A percentile compares a stretch with the other conserved stretches of the same genome.
These are phyloP conservation scores for Pleurotus platypus DNA, from an alignment of 768 basidiomycete genomes.

Conservation along the genomic window DNA sequence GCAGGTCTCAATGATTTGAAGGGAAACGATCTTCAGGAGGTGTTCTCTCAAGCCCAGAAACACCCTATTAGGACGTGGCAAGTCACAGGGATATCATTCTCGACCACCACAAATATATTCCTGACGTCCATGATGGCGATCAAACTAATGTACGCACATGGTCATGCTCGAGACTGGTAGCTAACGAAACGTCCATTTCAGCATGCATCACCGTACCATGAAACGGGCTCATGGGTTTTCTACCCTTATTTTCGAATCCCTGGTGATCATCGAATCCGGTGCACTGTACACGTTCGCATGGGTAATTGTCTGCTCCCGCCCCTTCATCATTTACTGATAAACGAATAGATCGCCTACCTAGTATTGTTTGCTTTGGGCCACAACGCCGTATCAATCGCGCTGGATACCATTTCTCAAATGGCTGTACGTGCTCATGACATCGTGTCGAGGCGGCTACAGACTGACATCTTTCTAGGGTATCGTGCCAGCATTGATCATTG, in stretches of 20 bases:
- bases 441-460: background rate
- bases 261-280: conserved; percentile 4
- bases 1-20: background rate
- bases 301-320: background rate
- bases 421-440: background rate
- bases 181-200: background rate
- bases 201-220: conserved; percentile 6
- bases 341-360: background rate
- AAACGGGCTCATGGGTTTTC: conserved; percentile 5
- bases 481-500: conserved; percentile 5
- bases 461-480: background rate
- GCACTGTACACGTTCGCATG: conserved; percentile 2
- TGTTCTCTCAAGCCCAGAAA: conserved; percentile 1
- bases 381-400: background rate
- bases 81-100: conserved; percentile 5
- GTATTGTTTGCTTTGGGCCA: background rate
- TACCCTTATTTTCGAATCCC: conserved; percentile 3
- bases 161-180: no score
- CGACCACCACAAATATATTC: conserved; percentile 1
- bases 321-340: background rate
- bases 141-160: background rate
- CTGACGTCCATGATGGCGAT: conserved; percentile 7
- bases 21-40: conserved; percentile 2
- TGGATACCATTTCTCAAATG: conserved; percentile 7
- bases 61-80: conserved; percentile 6